Base-by-base conservation (phyloP, 2,329 filamentous ascomycete genomes). In the Tolypocladium ophioglossoides region DNA sequence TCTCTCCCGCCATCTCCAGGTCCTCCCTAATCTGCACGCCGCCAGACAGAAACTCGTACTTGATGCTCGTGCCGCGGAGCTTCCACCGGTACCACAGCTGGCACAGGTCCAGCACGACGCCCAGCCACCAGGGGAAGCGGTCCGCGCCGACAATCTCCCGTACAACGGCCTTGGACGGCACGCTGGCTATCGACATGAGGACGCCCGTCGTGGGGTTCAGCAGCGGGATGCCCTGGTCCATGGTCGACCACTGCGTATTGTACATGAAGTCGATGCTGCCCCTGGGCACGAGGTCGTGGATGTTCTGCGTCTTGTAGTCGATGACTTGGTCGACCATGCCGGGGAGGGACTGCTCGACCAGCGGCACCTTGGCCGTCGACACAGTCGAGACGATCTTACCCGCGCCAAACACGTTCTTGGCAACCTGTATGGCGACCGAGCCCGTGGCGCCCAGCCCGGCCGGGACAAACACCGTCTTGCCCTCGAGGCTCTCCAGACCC, bases 381-480 rank as follows among this genome's bases (percentile, higher is more conserved):
- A 77, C 76, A 0, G 78, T 79, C 0, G 77, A 70, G 48, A 82
- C 74, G 53, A 82, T 66, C 49, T 67, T 72, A 0, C 62, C 62
- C 1, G 73, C 78, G 0, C 73, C 69, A 50, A 77, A 80, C 3
- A 75, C 68, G 34, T 77, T 75, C 58, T 76, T 78, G 3, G 77
- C 74, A 2, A 81, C 62, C 63, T 82, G 78, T 30, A 75, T 70
- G 0, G 66, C 74, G 30, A 74, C 63, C 2, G 70, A 67, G 0
- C 79, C 78, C 0, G 72, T 74, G 1, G 71, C 75, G 52, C 77
- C 73, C 39, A 82, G 68, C 0, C 72, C 78, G 2, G 68, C 79
- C 0, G 76, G 71, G 8, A 82, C 68, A 55, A 77, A 78, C 1
- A 78, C 76, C 2, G 76, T 79, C 64, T 76, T 78, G 10, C 76